phyloP scores from a whole-genome alignment of 106 monocot species.

The Phalaenopsis equestris region DNA sequence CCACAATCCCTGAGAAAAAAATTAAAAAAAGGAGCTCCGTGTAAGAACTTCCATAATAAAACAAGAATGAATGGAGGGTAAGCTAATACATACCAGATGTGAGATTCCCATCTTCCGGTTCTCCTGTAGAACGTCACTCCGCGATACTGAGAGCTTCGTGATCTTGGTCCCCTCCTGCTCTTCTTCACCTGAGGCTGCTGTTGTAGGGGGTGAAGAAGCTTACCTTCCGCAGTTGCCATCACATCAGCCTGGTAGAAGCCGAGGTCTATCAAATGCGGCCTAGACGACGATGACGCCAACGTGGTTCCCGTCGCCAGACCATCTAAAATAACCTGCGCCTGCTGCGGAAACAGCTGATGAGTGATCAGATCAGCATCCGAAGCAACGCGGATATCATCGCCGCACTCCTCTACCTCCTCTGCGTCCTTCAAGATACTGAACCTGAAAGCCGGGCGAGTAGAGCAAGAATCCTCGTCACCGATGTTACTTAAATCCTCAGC shows the following conservation, averaged over 20 bases:
- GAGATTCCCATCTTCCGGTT: constrained; percentile 70
- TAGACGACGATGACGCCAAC: constrained; percentile 1
- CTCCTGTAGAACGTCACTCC: constrained; percentile 62
- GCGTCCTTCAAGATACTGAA: constrained; percentile 52
- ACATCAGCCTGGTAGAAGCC: constrained; percentile 19
- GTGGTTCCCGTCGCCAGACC: background rate
- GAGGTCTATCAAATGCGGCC: constrained; percentile 39
- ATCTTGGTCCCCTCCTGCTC: constrained; percentile 58
- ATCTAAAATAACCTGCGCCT: background rate
- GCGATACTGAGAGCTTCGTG: constrained; percentile 58
- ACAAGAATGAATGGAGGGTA: background rate
- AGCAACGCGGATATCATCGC: constrained; percentile 4
- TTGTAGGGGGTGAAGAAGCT: constrained; percentile 8
- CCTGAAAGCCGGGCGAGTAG: constrained; percentile 22
- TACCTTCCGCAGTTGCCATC: constrained; percentile 5
- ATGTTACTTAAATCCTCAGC: constrained; percentile 34
- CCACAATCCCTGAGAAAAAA: constrained; percentile 44
- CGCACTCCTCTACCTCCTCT: constrained; percentile 11
- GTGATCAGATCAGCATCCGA: constrained; percentile 8
- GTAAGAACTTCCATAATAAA: background rate
- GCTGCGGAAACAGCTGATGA: constrained; percentile 23
- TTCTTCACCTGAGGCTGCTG: constrained; percentile 49
- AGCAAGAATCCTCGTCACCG: constrained; percentile 47
- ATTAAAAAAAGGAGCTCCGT: background rate
- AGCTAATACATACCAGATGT: constrained; percentile 36